phyloP scores from a whole-genome alignment of 192 early-diverging fungal genomes.

The Coemansia sp. region DNA sequence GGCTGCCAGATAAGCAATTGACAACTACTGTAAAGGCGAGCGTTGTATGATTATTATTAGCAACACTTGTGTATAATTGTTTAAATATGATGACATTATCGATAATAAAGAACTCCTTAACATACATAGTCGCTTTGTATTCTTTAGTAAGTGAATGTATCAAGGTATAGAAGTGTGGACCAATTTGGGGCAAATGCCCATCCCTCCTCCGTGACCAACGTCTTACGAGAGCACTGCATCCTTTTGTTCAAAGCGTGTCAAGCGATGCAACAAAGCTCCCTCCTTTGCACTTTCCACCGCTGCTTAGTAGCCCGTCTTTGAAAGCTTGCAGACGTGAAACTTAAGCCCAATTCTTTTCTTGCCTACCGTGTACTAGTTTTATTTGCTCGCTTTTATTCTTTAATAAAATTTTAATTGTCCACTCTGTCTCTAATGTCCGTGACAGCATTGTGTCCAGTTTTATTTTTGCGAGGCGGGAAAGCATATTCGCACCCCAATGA shows the following conservation, averaged over 20 bases:
- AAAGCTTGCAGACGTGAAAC: neutral
- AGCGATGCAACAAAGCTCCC: neutral
- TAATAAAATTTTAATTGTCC: neutral
- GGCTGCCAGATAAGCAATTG: no score
- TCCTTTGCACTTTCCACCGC: neutral
- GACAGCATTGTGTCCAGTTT: neutral
- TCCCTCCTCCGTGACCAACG: neutral
- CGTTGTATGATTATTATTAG: no score
- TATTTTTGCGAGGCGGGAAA: neutral
- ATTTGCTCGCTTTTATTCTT: neutral
- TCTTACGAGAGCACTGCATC: neutral
- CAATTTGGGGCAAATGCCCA: no score
- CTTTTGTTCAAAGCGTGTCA: neutral
- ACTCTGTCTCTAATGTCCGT: neutral
- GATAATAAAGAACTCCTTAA: no score
- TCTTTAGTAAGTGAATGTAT: no score
- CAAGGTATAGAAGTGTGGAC: no score
- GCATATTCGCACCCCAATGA: neutral
- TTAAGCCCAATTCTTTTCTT: neutral
- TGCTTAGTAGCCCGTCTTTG: neutral
- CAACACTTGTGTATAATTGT: no score
- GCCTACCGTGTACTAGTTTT: neutral
- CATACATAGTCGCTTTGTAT: no score
- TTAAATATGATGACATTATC: no score
- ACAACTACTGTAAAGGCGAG: no score